Evolutionary conservation across 306 rosid species (phyloP).

Genomic region (Pueraria montana): DNA sequence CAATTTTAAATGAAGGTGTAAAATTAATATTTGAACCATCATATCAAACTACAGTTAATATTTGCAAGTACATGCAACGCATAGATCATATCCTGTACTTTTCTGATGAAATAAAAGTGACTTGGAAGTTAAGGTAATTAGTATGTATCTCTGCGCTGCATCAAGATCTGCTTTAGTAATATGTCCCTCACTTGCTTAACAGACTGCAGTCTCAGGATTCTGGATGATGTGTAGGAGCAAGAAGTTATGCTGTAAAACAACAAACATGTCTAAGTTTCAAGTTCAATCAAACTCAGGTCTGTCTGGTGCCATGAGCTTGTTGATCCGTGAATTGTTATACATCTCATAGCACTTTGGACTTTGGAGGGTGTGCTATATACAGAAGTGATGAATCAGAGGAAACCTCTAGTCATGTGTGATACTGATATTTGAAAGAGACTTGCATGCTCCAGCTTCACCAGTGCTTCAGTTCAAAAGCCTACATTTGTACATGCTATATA

Average conservation of each 20-base stretch:
- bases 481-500: slow-evolving; percentile 34
- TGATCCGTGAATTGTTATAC: neutral
- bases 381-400: slow-evolving; percentile 36
- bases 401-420: neutral
- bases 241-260: slow-evolving; percentile 42
- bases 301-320: neutral
- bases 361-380: slow-evolving; percentile 24
- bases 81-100: slow-evolving; percentile 28
- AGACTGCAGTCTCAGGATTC: slow-evolving; percentile 47
- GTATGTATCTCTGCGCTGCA: slow-evolving; percentile 12
- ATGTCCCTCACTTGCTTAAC: slow-evolving; percentile 51
- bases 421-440: slow-evolving; percentile 17
- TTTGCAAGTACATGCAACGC: slow-evolving; percentile 30
- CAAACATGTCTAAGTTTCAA: slow-evolving; percentile 39
- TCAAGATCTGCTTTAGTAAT: slow-evolving; percentile 46
- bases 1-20: slow-evolving; percentile 26
- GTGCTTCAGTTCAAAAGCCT: slow-evolving; percentile 38
- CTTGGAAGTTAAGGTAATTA: slow-evolving; percentile 40
- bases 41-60: slow-evolving; percentile 25
- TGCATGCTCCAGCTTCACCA: slow-evolving; percentile 34
- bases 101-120: slow-evolving; percentile 41
- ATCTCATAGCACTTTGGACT: neutral
- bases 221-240: slow-evolving; percentile 19
- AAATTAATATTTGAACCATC: slow-evolving; percentile 28
- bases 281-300: slow-evolving; percentile 41